A percentile compares a stretch with the other conserved stretches of the same genome.
These are phyloP conservation scores for Neostapfia colusana DNA, from an alignment of 176 grass and related monocot species.

Conservation along the genomic window DNA sequence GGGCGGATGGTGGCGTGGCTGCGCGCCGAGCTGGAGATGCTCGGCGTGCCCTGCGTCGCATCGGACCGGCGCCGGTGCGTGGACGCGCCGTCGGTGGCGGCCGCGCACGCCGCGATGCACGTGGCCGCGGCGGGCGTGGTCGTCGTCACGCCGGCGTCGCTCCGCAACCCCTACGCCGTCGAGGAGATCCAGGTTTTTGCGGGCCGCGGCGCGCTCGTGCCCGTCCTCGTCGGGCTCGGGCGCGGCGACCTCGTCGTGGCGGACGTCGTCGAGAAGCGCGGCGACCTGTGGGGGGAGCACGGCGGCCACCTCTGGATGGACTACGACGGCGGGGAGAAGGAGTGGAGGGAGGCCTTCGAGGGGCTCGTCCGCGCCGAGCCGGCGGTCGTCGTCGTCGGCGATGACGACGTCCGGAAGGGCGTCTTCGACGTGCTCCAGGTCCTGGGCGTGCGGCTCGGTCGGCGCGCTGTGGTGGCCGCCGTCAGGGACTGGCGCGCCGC, in stretches of 20 bases:
- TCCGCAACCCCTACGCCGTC: conserved; percentile 42
- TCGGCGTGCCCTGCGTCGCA: conserved; percentile 44
- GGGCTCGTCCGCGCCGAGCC: conserved; percentile 27
- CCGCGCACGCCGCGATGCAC: conserved; percentile 42
- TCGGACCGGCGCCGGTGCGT: conserved; percentile 29
- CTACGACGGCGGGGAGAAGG: conserved; percentile 42
- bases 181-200: conserved; percentile 60
- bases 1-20: conserved; percentile 56
- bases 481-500: conserved; percentile 39
- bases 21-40: conserved; percentile 55
- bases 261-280: conserved; percentile 40
- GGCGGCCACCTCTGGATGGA: conserved; percentile 47
- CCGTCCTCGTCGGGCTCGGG: conserved; percentile 46
- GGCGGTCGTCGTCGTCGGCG: conserved; percentile 23
- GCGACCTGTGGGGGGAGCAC: conserved; percentile 47
- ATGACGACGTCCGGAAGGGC: conserved; percentile 32
- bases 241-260: conserved; percentile 26
- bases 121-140: conserved; percentile 37
- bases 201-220: conserved; percentile 37
- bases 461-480: conserved; percentile 24
- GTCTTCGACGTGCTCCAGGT: conserved; percentile 44
- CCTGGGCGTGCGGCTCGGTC: conserved; percentile 44
- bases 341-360: conserved; percentile 43
- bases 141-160: conserved; percentile 37
- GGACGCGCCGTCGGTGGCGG: conserved; percentile 27